phyloP scores from a whole-genome alignment of 768 basidiomycete genomes.

The Tylopilus rubrobrunneus region DNA sequence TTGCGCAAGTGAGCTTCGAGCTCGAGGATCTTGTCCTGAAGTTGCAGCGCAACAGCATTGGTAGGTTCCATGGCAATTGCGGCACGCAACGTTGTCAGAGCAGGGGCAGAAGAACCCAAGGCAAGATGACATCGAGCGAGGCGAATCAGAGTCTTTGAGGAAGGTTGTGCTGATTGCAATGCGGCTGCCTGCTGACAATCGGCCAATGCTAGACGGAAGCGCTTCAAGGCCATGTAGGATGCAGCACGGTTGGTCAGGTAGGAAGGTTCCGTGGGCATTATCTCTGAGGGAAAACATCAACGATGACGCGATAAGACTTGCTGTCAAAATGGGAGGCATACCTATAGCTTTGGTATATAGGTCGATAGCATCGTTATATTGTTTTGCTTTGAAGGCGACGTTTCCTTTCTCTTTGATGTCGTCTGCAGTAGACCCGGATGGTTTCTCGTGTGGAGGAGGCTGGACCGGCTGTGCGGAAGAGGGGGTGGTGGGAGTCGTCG shows the following conservation, averaged over 20 bases:
- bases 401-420: too few relatives aligned
- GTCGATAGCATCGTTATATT: slow-evolving; percentile 65
- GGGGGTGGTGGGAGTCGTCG: too few relatives aligned
- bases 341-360: slow-evolving; percentile 74
- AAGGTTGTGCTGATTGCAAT: slow-evolving; percentile 58
- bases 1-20: slow-evolving; percentile 66
- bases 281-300: slow-evolving; percentile 35
- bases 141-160: slow-evolving; percentile 76
- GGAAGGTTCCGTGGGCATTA: slow-evolving; percentile 63
- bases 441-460: too few relatives aligned
- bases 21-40: slow-evolving; percentile 56
- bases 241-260: slow-evolving; percentile 49
- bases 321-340: slow-evolving; percentile 26
- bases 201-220: slow-evolving; percentile 68
- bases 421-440: too few relatives aligned
- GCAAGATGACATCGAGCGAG: slow-evolving; percentile 83
- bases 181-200: slow-evolving; percentile 76
- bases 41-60: slow-evolving; percentile 56
- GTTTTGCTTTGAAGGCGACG: too few relatives aligned
- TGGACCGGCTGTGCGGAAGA: too few relatives aligned
- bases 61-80: slow-evolving; percentile 59
- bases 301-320: slow-evolving; percentile 5
- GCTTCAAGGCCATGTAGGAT: slow-evolving; percentile 77
- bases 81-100: slow-evolving; percentile 61
- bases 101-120: slow-evolving; percentile 63